These are phyloP conservation scores for Blastomyces parvus DNA, from an alignment of 2,329 filamentous ascomycete genomes.

Conservation along the genomic window DNA sequence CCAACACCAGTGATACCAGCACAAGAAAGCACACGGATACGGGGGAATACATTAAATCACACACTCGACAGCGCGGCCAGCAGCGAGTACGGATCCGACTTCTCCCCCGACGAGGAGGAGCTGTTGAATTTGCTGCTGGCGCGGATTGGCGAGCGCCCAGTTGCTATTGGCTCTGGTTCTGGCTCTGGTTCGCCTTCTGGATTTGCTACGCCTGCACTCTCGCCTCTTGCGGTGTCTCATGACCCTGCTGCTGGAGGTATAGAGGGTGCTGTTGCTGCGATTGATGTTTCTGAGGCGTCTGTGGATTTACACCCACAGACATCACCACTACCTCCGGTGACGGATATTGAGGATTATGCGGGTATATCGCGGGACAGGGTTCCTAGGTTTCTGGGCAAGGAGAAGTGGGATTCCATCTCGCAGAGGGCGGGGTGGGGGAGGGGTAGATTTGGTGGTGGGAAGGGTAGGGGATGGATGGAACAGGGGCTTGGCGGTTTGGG, in stretches of 20 bases:
- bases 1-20: neutral
- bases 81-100: slow-evolving; percentile 57
- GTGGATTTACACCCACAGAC: neutral
- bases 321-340: slow-evolving; percentile 15
- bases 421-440: slow-evolving; percentile 17
- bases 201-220: slow-evolving; percentile 1
- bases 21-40: neutral
- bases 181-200: neutral
- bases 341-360: slow-evolving; percentile 37
- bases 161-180: neutral
- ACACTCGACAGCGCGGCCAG: slow-evolving; percentile 7
- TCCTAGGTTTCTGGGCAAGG: slow-evolving; percentile 35
- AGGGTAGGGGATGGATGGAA: slow-evolving; percentile 18
- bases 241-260: neutral
- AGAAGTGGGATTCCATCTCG: slow-evolving; percentile 23
- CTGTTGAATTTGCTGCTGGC: slow-evolving; percentile 44
- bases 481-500: slow-evolving; percentile 25
- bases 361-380: slow-evolving; percentile 26
- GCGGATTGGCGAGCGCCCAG: slow-evolving; percentile 30
- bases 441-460: slow-evolving; percentile 13
- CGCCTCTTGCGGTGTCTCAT: neutral
- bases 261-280: neutral
- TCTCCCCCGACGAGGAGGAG: slow-evolving; percentile 49
- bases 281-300: neutral
- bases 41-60: neutral